phyloP scores from a whole-genome alignment of 805 yeast species.

The baker's yeast (Saccharomyces cerevisiae) region DNA sequence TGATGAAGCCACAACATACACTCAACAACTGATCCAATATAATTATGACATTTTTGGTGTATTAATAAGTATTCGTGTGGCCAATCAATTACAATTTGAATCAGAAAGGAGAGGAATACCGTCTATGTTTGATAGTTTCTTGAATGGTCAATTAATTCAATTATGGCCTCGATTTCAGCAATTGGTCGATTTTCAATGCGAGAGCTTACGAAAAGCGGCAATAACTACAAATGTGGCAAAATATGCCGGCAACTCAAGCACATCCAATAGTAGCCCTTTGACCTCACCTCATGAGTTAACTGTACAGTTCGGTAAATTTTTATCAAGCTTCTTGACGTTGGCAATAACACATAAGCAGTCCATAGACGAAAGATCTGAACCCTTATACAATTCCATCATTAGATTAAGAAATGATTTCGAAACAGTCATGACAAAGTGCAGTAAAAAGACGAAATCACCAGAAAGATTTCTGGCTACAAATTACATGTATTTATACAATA shows the following conservation, averaged over 20 bases:
- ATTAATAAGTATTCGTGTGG: slow-evolving; percentile 61
- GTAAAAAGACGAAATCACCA: slow-evolving; percentile 43
- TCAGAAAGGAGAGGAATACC: slow-evolving; percentile 66
- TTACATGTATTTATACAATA: slow-evolving; percentile 29
- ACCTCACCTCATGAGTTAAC: slow-evolving; percentile 55
- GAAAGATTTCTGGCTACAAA: slow-evolving; percentile 66
- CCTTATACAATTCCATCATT: slow-evolving; percentile 58
- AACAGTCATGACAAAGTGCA: slow-evolving; percentile 61
- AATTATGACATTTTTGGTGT: slow-evolving; percentile 73
- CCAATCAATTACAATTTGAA: slow-evolving; percentile 56
- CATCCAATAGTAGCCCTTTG: slow-evolving; percentile 22
- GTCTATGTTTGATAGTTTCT: slow-evolving; percentile 49
- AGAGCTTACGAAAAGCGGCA: slow-evolving; percentile 49
- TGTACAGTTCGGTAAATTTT: slow-evolving; percentile 65
- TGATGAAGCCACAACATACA: slow-evolving; percentile 40
- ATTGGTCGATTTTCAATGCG: slow-evolving; percentile 70
- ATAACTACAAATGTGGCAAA: slow-evolving; percentile 28
- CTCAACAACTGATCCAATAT: slow-evolving; percentile 33
- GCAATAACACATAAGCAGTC: slow-evolving; percentile 30
- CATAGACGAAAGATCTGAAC: slow-evolving; percentile 44
- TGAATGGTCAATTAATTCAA: slow-evolving; percentile 53
- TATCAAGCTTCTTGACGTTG: slow-evolving; percentile 63
- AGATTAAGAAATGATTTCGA: slow-evolving; percentile 78
- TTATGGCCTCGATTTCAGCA: slow-evolving; percentile 85
- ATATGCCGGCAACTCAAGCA: slow-evolving; percentile 22